Base-by-base conservation (phyloP, 2,329 filamentous ascomycete species). In the Claviceps digitariae region DNA sequence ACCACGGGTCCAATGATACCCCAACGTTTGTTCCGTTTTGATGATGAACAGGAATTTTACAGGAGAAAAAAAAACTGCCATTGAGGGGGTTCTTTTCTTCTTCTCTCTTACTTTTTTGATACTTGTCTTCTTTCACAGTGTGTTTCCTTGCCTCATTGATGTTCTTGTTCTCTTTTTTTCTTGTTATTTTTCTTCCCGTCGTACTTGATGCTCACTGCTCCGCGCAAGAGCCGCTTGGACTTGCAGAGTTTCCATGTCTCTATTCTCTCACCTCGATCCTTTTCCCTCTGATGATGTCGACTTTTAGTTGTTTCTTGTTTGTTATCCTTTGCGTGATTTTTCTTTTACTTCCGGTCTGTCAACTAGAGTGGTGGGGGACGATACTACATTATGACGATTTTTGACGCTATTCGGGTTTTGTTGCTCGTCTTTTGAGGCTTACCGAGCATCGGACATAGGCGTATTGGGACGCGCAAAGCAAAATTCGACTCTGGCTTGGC, bases 1-100 rank as follows among this genome's bases (percentile, higher is more conserved):
- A n/a, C 20, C 48, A 48, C 49, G 56, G 56, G 56, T 56, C 55
- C 50, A 54, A 40, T 40, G 58, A 63, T 62, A 62, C 60, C 58
- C 55, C 57, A 55, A 58, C 57, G 9, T 51, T 44, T 52, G n/a
- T 51, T 38, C 34, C 44, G 27, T 25, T 41, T 29, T 41, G 13
- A 36, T n/a, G 34, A 54, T 40, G 43, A 51, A 31, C 15, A 48
- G 50, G 46, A 48, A 7, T 41, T 53, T 10, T 17, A 2, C 12
- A n/a, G 43, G 36, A 38, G 23, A 44, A 27, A 36, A 31, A 20
- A 47, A 38, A 4, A 5, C 12, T 10, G 12, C 1, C n/a, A 48
- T 34, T 15, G 45, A 21, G 6, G 45, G 27, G 34, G 17, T 34
- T 38, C n/a, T 38, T 6, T 41, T 48, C 48, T 44, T 54, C 17